phyloP scores from a whole-genome alignment of 306 rosid genomes.

The Macrotyloma uniflorum region DNA sequence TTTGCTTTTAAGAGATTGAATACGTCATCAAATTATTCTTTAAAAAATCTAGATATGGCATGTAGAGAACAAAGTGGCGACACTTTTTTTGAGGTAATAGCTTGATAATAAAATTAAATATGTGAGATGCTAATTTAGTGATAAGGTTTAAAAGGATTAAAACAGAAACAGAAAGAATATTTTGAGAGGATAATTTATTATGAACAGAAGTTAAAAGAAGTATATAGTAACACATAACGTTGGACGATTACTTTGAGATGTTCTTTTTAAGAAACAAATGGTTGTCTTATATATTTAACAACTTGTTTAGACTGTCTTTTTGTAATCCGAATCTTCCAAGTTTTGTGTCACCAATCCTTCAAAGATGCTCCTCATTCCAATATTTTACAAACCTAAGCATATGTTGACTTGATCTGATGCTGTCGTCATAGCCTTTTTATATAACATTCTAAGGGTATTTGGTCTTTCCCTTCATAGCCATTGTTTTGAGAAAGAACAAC shows the following conservation, averaged over 20 bases:
- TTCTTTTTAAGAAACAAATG: not conserved
- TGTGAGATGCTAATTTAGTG: not conserved
- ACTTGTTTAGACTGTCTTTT: slow-evolving; percentile 34
- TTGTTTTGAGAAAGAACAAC: slow-evolving; percentile 31
- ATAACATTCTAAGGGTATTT: slow-evolving; percentile 16
- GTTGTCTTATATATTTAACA: not conserved
- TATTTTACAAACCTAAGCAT: slow-evolving; percentile 24
- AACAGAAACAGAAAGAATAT: not conserved
- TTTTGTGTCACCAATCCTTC: not conserved
- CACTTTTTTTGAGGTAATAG: not conserved
- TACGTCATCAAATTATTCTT: not conserved
- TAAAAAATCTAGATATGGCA: not conserved
- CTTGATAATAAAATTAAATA: not conserved
- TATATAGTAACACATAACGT: not conserved
- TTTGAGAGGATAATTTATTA: not conserved
- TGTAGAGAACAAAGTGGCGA: not conserved
- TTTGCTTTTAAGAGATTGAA: not conserved
- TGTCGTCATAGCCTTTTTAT: slow-evolving; percentile 14
- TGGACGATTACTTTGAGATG: not conserved
- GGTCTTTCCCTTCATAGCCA: slow-evolving; percentile 31
- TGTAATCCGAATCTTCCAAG: slow-evolving; percentile 33
- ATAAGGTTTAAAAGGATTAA: not conserved
- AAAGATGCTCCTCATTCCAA: slow-evolving; percentile 41
- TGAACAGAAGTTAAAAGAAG: not conserved
- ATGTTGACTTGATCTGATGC: not conserved